Evolutionary conservation across 2,329 filamentous ascomycete genomes (phyloP).

Genomic region (Fusarium dlaminii): DNA sequence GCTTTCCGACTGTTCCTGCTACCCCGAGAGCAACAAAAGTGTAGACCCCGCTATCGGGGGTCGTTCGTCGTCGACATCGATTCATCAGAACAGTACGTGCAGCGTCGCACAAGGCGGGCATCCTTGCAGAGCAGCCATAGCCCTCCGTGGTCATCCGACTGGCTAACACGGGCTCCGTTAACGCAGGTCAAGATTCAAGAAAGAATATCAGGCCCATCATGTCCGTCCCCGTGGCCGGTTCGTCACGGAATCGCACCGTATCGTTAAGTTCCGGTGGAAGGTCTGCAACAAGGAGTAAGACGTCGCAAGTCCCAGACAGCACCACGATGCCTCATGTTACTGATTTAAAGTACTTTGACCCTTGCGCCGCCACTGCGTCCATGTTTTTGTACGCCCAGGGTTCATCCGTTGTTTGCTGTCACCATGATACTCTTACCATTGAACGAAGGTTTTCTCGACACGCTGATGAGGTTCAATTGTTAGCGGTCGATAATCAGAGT

Average conservation of each 20-base stretch:
- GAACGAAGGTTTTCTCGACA: conserved; percentile 88
- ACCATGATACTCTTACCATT: conserved; percentile 91
- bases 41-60: conserved; percentile 41
- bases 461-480: conserved; percentile 81
- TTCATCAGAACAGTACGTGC: conserved; percentile 53
- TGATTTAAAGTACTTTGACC: conserved; percentile 73
- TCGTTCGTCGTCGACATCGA: conserved; percentile 42
- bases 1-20: conserved; percentile 44
- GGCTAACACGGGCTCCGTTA: conserved; percentile 31
- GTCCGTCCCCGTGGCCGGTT: conserved; percentile 62
- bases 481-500: conserved; percentile 91
- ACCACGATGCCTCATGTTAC: conserved; percentile 59
- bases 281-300: conserved; percentile 60
- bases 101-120: conserved; percentile 48
- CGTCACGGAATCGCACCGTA: conserved; percentile 67
- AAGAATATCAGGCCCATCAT: conserved; percentile 59
- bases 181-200: conserved; percentile 38
- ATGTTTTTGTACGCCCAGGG: conserved; percentile 91
- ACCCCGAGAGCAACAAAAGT: conserved; percentile 38
- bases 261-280: conserved; percentile 67
- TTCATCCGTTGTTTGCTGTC: conserved; percentile 82
- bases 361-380: conserved; percentile 89
- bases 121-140: conserved; percentile 36
- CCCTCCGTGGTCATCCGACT: conserved; percentile 37
- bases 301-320: conserved; percentile 59